phyloP scores from a whole-genome alignment of 306 rosid species.

The Ceratonia siliqua region DNA sequence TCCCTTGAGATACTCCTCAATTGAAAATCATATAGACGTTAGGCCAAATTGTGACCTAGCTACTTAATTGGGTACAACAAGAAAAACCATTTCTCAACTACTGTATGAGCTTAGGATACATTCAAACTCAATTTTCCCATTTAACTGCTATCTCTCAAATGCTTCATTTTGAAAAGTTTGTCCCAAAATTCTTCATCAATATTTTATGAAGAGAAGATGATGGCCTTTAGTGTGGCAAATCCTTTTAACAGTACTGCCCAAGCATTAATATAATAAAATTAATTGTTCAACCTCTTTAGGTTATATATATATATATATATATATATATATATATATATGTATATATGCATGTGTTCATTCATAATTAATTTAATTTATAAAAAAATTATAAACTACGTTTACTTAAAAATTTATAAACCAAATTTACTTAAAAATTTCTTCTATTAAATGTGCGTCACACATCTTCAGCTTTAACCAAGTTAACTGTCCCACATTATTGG shows the following conservation, averaged over 20 bases:
- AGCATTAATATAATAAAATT: too few relatives aligned
- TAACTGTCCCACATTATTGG: neutral
- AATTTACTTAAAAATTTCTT: too few relatives aligned
- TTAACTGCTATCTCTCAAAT: neutral
- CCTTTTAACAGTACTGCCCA: neutral
- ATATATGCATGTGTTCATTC: too few relatives aligned
- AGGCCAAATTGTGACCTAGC: neutral
- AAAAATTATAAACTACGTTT: too few relatives aligned
- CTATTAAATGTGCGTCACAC: too few relatives aligned
- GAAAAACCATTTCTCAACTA: neutral
- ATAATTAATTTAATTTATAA: too few relatives aligned
- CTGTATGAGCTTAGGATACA: neutral
- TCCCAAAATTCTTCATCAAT: neutral
- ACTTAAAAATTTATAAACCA: too few relatives aligned
- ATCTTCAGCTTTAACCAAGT: neutral
- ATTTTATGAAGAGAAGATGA: constrained; percentile 2
- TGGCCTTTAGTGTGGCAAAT: neutral
- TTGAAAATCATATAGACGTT: neutral
- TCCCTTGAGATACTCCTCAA: neutral
- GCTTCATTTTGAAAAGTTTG: neutral
- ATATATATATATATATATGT: too few relatives aligned
- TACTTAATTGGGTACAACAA: neutral
- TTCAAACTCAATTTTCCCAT: neutral
- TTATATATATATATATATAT: too few relatives aligned
- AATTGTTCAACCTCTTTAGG: too few relatives aligned